phyloP scores from a whole-genome alignment of 495 filamentous ascomycete species.

The Neurospora discreta region DNA sequence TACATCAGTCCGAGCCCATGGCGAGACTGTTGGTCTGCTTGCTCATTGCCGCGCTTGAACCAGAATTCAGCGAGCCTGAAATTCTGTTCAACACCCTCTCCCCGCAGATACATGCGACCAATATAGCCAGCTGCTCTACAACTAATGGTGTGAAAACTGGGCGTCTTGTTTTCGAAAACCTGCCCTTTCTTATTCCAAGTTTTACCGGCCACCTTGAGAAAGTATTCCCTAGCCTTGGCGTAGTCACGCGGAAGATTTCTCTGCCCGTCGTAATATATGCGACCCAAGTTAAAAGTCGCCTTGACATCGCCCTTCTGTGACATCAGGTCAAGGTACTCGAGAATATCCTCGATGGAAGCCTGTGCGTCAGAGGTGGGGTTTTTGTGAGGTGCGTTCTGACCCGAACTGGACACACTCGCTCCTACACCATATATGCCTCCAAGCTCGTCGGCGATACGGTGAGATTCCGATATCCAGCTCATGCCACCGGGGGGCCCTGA shows the following conservation, averaged over 20 bases:
- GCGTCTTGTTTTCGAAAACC: slow-evolving; percentile 32
- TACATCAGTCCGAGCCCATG: slow-evolving; percentile 80
- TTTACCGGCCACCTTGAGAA: slow-evolving; percentile 66
- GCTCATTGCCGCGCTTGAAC: slow-evolving; percentile 73
- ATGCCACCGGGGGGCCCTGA: slow-evolving; percentile 88
- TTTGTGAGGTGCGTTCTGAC: slow-evolving; percentile 66
- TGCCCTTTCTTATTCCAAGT: slow-evolving; percentile 65
- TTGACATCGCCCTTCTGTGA: slow-evolving; percentile 88
- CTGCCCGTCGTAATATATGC: slow-evolving; percentile 84
- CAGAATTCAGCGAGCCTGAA: slow-evolving; percentile 65
- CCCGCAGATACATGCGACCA: slow-evolving; percentile 85
- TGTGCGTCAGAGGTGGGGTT: slow-evolving; percentile 60
- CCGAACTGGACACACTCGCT: slow-evolving; percentile 81
- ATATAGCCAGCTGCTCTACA: slow-evolving; percentile 85
- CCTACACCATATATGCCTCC: slow-evolving; percentile 94
- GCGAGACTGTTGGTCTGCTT: slow-evolving; percentile 77
- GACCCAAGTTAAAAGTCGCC: slow-evolving; percentile 79
- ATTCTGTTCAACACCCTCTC: slow-evolving; percentile 78
- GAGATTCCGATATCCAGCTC: slow-evolving; percentile 60
- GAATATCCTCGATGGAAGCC: slow-evolving; percentile 79
- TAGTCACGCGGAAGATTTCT: slow-evolving; percentile 63
- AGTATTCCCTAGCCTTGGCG: slow-evolving; percentile 66
- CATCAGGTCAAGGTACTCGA: slow-evolving; percentile 91
- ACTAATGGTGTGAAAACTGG: slow-evolving; percentile 66
- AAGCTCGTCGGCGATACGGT: slow-evolving; percentile 73